Evolutionary conservation across 441 rosid species (phyloP).

Genomic region (Jatropha podagrica): DNA sequence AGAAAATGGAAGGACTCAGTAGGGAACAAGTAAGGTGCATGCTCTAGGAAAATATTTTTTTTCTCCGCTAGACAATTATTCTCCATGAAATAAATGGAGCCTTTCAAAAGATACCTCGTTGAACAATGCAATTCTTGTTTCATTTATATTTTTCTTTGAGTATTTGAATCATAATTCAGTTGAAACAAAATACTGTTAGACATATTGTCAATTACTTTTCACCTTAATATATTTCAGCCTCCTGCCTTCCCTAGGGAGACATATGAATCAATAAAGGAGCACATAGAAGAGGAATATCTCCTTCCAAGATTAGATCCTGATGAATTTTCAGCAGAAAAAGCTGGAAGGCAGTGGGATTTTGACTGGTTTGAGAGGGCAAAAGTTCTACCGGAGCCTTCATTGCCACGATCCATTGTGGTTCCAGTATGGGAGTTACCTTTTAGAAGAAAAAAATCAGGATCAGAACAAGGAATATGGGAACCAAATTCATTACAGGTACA

Average conservation of each 20-base stretch:
- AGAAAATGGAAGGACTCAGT: no score
- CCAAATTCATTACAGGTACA: constrained; percentile 78
- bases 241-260: constrained; percentile 92
- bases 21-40: no score
- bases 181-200: not conserved
- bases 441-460: constrained; percentile 43
- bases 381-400: constrained; percentile 69
- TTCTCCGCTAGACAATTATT: no score
- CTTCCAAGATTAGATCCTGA: constrained; percentile 69
- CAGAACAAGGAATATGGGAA: constrained; percentile 58
- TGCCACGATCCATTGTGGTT: constrained; percentile 67
- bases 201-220: not conserved
- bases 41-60: no score
- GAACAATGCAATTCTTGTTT: not conserved
- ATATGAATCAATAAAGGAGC: constrained; percentile 67
- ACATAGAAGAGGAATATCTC: constrained; percentile 86
- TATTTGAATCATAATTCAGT: not conserved
- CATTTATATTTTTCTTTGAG: not conserved
- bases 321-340: constrained; percentile 69
- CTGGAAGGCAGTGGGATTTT: constrained; percentile 91
- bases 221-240: constrained; percentile 55
- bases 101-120: not conserved
- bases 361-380: constrained; percentile 91
- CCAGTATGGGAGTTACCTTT: constrained; percentile 95
- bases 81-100: no score